Base-by-base conservation (phyloP, 768 basidiomycete genomes). In the Polyporus arcularius region DNA sequence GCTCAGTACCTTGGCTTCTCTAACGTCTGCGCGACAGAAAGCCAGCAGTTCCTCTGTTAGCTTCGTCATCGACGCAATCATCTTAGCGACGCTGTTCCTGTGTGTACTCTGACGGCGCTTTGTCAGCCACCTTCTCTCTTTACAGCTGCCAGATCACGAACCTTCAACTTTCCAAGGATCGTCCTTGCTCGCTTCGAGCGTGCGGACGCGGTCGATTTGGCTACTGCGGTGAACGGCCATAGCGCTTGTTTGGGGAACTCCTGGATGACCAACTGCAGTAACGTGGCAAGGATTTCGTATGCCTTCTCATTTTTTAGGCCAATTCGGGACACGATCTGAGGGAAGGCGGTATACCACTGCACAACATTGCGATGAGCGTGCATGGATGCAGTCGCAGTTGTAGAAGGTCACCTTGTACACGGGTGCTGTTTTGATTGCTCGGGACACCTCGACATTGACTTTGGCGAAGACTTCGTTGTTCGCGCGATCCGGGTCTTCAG, bases 341-440 rank as follows among this genome's bases (percentile, higher is more conserved):
- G 95, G 64, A 98, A 96, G 1, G 94, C 96, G 0, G 91, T 95
- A 66, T 87, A 90, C 94, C 96, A 98, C 95, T 98, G 49, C 15
- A 43, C 26, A 3, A 62, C 4, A 65, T 45, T 14, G 10, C 26
- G 12, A 12, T 57, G 45, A 65, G 46, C 30, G 55, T 53, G 31
- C 46, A 35, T 57, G 18, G 5, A 10, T n/a, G 15, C 9, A n/a
- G 1, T 16, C 32, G 16, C 35, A 16, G 14, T 39, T 10, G 15
- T 31, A 8, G 6, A n/a, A 15, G 58, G 76, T 60, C 55, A 86
- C 96, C 79, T 96, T 96, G 75, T 92, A 98, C 1, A 81, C 79
- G 0, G 96, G 90, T 1, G 91, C 78, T 1, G 79, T 79, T 43
- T 76, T 79, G 40, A 89, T 83, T 7, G 86, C 80, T 81, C 15